These are phyloP conservation scores for Vigna nakashimae DNA, from an alignment of 306 rosid species.

Conservation along the genomic window DNA sequence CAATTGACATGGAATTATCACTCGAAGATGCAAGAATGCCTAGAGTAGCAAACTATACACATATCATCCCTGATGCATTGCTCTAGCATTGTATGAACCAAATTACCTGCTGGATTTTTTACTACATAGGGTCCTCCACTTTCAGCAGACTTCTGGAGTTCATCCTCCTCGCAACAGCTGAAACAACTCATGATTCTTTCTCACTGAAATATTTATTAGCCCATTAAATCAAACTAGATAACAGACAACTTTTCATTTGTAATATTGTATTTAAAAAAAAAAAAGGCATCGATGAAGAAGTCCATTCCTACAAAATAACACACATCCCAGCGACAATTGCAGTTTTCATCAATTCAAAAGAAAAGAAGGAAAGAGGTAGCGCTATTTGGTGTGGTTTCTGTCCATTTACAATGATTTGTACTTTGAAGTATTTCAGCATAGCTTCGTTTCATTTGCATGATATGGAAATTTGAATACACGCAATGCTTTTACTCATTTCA, in stretches of 20 bases:
- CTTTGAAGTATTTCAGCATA: background rate
- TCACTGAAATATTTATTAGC: slow-evolving; percentile 31
- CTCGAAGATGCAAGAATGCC: slow-evolving; percentile 6
- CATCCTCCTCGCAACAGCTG: slow-evolving; percentile 78
- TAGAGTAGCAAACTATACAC: background rate
- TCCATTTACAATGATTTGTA: background rate
- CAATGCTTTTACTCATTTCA: slow-evolving; percentile 15
- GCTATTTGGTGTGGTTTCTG: background rate
- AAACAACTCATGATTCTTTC: slow-evolving; percentile 81
- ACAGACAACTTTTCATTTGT: background rate
- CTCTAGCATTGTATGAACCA: slow-evolving; percentile 29
- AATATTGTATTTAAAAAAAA: background rate
- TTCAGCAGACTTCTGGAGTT: slow-evolving; percentile 61
- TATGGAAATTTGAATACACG: slow-evolving; percentile 14
- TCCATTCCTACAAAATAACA: slow-evolving; percentile 3
- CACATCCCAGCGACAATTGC: slow-evolving; percentile 3
- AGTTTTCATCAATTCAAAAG: slow-evolving; percentile 29
- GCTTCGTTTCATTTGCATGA: slow-evolving; percentile 20
- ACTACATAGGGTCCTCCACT: slow-evolving; percentile 66
- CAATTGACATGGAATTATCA: slow-evolving; percentile 3
- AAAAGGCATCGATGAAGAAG: background rate
- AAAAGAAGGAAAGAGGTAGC: slow-evolving; percentile 23
- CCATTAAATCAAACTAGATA: slow-evolving; percentile 25
- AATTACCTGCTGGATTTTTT: slow-evolving; percentile 74
- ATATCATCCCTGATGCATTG: slow-evolving; percentile 1